Evolutionary conservation across 1,284 basidiomycete genomes (phyloP), one percentile per base, ranked within the genome.

Genomic region (Microbotryum violaceum): DNA sequence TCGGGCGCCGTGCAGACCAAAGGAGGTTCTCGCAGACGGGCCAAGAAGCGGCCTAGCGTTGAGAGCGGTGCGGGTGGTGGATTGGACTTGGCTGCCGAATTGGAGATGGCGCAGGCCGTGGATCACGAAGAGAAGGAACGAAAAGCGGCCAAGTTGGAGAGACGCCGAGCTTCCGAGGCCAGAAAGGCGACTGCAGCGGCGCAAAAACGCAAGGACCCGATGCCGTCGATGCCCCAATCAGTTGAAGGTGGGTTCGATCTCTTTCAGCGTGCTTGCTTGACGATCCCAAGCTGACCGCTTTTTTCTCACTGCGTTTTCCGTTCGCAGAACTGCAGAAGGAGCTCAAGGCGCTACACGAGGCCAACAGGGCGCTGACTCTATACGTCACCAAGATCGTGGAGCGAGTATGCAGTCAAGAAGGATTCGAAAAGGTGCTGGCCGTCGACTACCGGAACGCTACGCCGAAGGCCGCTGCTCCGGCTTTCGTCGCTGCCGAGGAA

Each of bases 321-420:
- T 14, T 6, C 47, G 50, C 23, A 59, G 64, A 54, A 4, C 60
- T 71, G 8, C 61, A 61, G 9, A 49, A 47, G 45, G 71, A 72
- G 55, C 53, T 72, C 48, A 63, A 62, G 25, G 60, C 61, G 2
- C 56, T 72, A 4, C 58, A 63, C 55, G 70, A 72, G 27, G 71
- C 70, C 25, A 72, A 72, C 65, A 62, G 61, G 29, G 64, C 62
- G 23, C 66, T 72, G n/a, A 67, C 71, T 20, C 70, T 71, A 16
- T 72, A 72, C 57, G 66, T 71, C 23, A 63, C 61, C 33, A 72
- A 71, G 62, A 72, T 72, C n/a, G 60, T 72, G 46, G 71, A 72
- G 54, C 69, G 69, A 25, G 67, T 72, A 45, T 70, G 70, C 56
- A 61, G 58, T n/a, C 68, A 69, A 50, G 71, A 72, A 58, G 71